Evolutionary conservation across 2,329 filamentous ascomycete genomes (phyloP).

Genomic region (Cordyceps fumosorosea): DNA sequence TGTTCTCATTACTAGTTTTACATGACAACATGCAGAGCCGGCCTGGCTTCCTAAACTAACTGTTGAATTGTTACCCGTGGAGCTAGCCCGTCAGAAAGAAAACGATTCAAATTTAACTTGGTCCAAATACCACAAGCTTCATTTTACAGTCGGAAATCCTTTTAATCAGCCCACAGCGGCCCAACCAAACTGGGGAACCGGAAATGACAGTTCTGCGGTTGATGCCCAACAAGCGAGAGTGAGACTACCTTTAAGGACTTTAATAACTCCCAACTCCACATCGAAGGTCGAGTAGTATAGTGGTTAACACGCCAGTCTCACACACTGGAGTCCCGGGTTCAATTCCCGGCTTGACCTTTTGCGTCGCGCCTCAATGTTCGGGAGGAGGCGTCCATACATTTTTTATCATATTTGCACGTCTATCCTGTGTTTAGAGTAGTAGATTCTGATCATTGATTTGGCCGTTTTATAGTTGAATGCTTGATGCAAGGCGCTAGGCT

Average conservation of each 20-base stretch:
- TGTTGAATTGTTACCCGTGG: neutral
- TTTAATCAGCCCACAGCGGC: neutral
- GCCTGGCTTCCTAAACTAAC: no score
- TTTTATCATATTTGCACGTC: neutral
- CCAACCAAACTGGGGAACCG: neutral
- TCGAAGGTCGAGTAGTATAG: slow-evolving; percentile 18
- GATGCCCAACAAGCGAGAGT: neutral
- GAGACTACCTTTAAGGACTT: neutral
- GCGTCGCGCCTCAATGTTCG: neutral
- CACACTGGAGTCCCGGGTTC: slow-evolving; percentile 19
- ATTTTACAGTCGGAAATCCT: neutral
- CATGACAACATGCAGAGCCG: neutral
- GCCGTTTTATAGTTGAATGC: neutral
- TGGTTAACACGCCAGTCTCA: slow-evolving; percentile 19
- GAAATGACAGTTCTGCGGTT: neutral
- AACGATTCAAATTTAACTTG: neutral
- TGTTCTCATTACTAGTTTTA: neutral
- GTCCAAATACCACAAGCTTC: neutral
- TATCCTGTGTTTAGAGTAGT: no score
- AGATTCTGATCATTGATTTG: neutral
- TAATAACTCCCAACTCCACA: neutral
- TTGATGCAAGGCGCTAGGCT: neutral
- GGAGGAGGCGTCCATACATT: neutral
- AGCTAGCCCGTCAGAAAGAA: neutral
- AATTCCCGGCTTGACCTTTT: slow-evolving; percentile 16